Evolutionary conservation across 352 stramenopile genomes (phyloP).

Genomic region (Peronosclerospora sorghi): DNA sequence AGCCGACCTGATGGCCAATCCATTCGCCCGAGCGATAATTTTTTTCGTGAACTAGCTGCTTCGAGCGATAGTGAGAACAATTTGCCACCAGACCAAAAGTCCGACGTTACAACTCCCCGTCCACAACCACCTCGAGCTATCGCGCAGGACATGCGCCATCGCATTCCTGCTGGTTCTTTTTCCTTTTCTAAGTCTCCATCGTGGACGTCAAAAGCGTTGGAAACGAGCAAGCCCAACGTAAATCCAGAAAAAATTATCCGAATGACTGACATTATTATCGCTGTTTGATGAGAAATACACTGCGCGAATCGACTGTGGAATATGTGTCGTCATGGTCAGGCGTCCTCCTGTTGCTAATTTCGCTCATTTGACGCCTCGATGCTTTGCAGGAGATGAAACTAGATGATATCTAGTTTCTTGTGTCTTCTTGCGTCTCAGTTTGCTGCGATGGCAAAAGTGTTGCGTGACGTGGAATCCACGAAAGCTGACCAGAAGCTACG

Average conservation of each 20-base stretch:
- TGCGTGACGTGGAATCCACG: too few relatives aligned
- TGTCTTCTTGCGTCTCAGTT: too few relatives aligned
- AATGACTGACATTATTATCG: too few relatives aligned
- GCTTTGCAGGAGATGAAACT: too few relatives aligned
- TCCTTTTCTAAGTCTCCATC: background rate
- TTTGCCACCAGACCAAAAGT: constrained; percentile 9
- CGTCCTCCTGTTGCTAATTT: too few relatives aligned
- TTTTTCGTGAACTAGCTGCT: constrained; percentile 14
- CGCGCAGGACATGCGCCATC: constrained; percentile 12
- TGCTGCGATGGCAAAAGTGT: too few relatives aligned
- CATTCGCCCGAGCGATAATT: constrained; percentile 21
- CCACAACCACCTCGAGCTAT: constrained; percentile 5
- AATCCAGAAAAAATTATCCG: constrained; percentile 1
- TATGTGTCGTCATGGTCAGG: too few relatives aligned
- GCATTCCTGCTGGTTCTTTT: constrained; percentile 9
- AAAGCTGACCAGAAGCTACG: too few relatives aligned
- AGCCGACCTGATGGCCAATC: constrained; percentile 23
- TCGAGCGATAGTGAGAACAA: constrained; percentile 11
- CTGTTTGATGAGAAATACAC: too few relatives aligned
- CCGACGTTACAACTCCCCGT: background rate
- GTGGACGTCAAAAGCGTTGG: constrained; percentile 1
- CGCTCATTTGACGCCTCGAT: too few relatives aligned
- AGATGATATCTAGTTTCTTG: too few relatives aligned
- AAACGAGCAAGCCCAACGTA: constrained; percentile 6
- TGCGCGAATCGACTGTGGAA: too few relatives aligned